These are phyloP conservation scores for Chrysoporthe puriensis DNA, from an alignment of 2,329 filamentous ascomycete genomes.

Conservation along the genomic window DNA sequence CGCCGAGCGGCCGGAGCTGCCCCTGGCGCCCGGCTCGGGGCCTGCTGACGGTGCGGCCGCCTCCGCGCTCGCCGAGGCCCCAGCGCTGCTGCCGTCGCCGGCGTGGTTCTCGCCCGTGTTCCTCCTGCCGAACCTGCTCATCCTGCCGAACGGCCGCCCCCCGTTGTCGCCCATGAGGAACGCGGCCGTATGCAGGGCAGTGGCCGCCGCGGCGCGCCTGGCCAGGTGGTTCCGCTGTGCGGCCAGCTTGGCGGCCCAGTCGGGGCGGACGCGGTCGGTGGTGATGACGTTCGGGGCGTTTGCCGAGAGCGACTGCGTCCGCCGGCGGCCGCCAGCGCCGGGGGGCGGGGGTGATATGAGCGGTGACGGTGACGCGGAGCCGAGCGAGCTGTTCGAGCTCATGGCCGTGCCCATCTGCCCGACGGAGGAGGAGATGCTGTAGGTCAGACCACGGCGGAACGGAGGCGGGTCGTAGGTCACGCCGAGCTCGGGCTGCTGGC, in stretches of 20 bases:
- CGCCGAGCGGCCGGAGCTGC: slow-evolving; percentile 36
- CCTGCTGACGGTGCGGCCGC: slow-evolving; percentile 33
- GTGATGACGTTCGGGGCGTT: slow-evolving; percentile 86
- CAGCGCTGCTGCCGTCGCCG: slow-evolving; percentile 34
- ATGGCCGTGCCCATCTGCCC: slow-evolving; percentile 69
- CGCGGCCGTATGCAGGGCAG: slow-evolving; percentile 90
- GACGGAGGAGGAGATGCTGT: slow-evolving; percentile 56
- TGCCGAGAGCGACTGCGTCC: slow-evolving; percentile 71
- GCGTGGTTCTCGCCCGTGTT: slow-evolving; percentile 46
- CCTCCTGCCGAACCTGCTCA: slow-evolving; percentile 63
- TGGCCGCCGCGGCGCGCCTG: slow-evolving; percentile 86
- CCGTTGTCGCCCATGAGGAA: slow-evolving; percentile 78
- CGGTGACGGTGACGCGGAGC: slow-evolving; percentile 43
- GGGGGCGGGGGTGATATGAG: slow-evolving; percentile 39
- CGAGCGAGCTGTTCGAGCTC: slow-evolving; percentile 82
- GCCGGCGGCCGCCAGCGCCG: slow-evolving; percentile 45
- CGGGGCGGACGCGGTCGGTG: slow-evolving; percentile 88
- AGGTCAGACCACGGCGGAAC: slow-evolving; percentile 82
- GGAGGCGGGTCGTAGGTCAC: slow-evolving; percentile 92
- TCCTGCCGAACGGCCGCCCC: slow-evolving; percentile 51
- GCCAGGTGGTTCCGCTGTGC: slow-evolving; percentile 84
- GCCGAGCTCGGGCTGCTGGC: slow-evolving; percentile 91
- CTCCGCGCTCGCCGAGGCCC: slow-evolving; percentile 34
- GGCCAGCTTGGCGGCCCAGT: slow-evolving; percentile 90
- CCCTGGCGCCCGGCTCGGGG: slow-evolving; percentile 41